Conservation (phyloP, 1,139 yeast genomes). For the Arxiozyma heterogenica region DNA sequence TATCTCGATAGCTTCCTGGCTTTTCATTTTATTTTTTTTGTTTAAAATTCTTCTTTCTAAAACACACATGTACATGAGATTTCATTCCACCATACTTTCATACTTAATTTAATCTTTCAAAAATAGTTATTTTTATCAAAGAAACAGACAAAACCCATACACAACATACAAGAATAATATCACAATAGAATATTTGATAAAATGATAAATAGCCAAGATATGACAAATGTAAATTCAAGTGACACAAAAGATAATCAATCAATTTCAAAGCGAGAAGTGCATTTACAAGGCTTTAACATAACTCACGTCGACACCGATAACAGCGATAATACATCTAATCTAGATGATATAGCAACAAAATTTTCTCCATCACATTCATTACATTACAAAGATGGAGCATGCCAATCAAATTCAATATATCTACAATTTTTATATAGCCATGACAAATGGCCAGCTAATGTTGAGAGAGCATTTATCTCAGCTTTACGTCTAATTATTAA, state of each 20-base stretch:
- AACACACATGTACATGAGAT: neutral
- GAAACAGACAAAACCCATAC: neutral
- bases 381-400: neutral
- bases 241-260: slow-evolving; percentile 1
- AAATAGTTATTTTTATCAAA: neutral
- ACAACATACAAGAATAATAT: neutral
- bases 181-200: neutral
- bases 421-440: slow-evolving; percentile 13
- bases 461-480: slow-evolving; percentile 80
- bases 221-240: neutral
- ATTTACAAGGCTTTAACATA: neutral
- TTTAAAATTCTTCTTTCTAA: too few species aligned
- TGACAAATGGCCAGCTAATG: slow-evolving; percentile 44
- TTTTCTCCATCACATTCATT: neutral
- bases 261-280: neutral
- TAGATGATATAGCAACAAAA: neutral
- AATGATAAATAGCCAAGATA: neutral
- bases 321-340: neutral
- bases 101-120: neutral
- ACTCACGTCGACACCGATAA: neutral
- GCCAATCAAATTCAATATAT: slow-evolving; percentile 1
- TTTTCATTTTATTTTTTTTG: too few species aligned
- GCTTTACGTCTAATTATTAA: slow-evolving; percentile 79
- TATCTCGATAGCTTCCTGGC: neutral
- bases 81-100: neutral